A percentile compares a stretch with the other conserved stretches of the same genome.
These are phyloP conservation scores for Fusarium avenaceum DNA, from an alignment of 2,329 filamentous ascomycete species.

Conservation along the genomic window DNA sequence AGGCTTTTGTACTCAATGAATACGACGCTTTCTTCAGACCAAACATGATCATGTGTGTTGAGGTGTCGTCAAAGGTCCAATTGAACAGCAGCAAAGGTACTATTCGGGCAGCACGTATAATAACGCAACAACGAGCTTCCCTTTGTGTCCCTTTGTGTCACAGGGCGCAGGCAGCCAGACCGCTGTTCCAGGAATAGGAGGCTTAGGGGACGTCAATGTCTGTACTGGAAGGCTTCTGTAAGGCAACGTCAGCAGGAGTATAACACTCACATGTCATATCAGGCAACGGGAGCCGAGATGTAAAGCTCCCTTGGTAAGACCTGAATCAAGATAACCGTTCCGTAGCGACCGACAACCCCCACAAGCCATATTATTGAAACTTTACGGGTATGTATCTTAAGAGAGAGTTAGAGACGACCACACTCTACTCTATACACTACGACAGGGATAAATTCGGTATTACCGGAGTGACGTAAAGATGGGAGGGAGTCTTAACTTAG, in stretches of 20 bases:
- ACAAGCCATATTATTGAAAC: no score
- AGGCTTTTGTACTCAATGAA: slow-evolving; percentile 14
- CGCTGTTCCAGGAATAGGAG: slow-evolving; percentile 23
- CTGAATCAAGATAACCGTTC: slow-evolving; percentile 1
- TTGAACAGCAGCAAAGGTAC: not conserved
- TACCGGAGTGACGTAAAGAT: slow-evolving; percentile 24
- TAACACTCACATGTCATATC: not conserved
- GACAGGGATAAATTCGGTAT: slow-evolving; percentile 3
- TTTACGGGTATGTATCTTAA: no score
- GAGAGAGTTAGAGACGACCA: not conserved
- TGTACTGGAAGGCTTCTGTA: not conserved
- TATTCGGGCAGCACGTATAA: slow-evolving; percentile 14
- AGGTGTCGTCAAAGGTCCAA: not conserved
- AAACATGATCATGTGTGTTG: not conserved
- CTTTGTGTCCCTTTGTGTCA: slow-evolving; percentile 11
- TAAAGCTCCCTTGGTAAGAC: slow-evolving; percentile 10
- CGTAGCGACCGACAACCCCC: not conserved
- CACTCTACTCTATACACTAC: not conserved
- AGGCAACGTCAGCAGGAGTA: not conserved
- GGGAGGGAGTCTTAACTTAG: not conserved
- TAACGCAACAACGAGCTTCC: slow-evolving; percentile 2
- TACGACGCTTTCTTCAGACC: not conserved
- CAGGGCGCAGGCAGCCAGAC: slow-evolving; percentile 18
- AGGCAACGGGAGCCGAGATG: slow-evolving; percentile 32
- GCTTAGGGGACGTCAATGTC: not conserved